Conservation (phyloP, 2,329 filamentous ascomycete species). For the Aspergillus pseudonomiae region DNA sequence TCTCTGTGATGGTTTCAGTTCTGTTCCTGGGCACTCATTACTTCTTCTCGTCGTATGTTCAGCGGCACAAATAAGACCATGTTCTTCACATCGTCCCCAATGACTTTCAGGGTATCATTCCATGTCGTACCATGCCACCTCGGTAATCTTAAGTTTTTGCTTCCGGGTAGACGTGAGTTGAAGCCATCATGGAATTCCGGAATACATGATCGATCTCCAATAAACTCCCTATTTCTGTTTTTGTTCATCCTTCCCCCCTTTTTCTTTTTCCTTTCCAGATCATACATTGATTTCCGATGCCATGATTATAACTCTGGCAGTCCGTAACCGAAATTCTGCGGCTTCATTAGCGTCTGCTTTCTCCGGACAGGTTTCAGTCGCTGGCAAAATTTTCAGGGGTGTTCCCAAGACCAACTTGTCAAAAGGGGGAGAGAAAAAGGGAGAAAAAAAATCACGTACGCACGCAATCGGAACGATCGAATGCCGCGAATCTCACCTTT, state of each 20-base stretch:
- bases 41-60: conserved; percentile 7
- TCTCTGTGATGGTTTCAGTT: conserved; percentile 5
- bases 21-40: conserved; percentile 9
- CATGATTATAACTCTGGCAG: conserved; percentile 10
- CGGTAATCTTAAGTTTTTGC: conserved; percentile 20
- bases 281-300: conserved; percentile 41
- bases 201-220: conserved; percentile 3
- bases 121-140: conserved; percentile 21
- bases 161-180: conserved; percentile 21
- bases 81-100: conserved; percentile 24
- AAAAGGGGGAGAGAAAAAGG: conserved; percentile 6
- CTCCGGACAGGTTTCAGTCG: conserved; percentile 3
- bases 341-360: conserved; percentile 22
- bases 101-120: conserved; percentile 13
- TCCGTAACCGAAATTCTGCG: conserved; percentile 21
- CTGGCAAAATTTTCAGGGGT: conserved; percentile 4
- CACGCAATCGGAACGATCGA: not conserved
- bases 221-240: conserved; percentile 8
- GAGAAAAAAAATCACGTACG: not conserved
- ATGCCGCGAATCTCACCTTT: not conserved
- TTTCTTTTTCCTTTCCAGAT: conserved; percentile 20
- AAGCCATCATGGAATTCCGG: conserved; percentile 12
- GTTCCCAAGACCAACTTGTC: conserved; percentile 7
- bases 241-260: conserved; percentile 10
- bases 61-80: conserved; percentile 7